Percentiles rank a stretch among this genome's conserved stretches.
Conservation (phyloP, 495 filamentous ascomycete genomes). For the Physcia stellaris region DNA sequence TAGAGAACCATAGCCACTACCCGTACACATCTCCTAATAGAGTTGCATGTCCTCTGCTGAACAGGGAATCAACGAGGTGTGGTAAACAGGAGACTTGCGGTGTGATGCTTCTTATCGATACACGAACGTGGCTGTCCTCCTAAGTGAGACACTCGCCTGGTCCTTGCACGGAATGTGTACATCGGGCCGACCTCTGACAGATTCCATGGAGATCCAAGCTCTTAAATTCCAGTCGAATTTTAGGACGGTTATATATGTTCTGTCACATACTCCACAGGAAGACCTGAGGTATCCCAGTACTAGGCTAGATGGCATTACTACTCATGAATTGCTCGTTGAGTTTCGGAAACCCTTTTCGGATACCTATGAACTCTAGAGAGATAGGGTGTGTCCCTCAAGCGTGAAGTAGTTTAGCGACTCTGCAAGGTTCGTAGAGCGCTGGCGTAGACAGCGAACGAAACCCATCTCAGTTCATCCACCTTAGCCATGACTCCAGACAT, state of each 20-base stretch:
- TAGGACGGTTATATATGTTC: slow-evolving; percentile 9
- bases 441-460: slow-evolving; percentile 14
- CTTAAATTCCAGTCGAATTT: slow-evolving; percentile 18
- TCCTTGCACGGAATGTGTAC: slow-evolving; percentile 14
- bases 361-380: slow-evolving; percentile 11
- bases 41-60: neutral
- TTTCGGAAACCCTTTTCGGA: slow-evolving; percentile 8
- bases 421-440: slow-evolving; percentile 10
- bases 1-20: slow-evolving; percentile 7
- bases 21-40: neutral
- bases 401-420: slow-evolving; percentile 10
- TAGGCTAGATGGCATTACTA: slow-evolving; percentile 12
- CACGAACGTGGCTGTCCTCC: neutral
- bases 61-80: neutral
- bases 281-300: too few relatives aligned
- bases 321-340: slow-evolving; percentile 15
- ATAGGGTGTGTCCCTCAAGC: slow-evolving; percentile 18
- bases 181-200: slow-evolving; percentile 8
- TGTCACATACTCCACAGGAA: slow-evolving; percentile 4
- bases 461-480: slow-evolving; percentile 12
- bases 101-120: neutral
- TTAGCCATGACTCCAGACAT: slow-evolving; percentile 21
- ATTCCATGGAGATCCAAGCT: slow-evolving; percentile 17
- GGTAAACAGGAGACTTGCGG: neutral
- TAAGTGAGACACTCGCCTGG: slow-evolving; percentile 9